These are phyloP conservation scores for Amanita thiersii DNA, from an alignment of 768 basidiomycete species.

Conservation along the genomic window DNA sequence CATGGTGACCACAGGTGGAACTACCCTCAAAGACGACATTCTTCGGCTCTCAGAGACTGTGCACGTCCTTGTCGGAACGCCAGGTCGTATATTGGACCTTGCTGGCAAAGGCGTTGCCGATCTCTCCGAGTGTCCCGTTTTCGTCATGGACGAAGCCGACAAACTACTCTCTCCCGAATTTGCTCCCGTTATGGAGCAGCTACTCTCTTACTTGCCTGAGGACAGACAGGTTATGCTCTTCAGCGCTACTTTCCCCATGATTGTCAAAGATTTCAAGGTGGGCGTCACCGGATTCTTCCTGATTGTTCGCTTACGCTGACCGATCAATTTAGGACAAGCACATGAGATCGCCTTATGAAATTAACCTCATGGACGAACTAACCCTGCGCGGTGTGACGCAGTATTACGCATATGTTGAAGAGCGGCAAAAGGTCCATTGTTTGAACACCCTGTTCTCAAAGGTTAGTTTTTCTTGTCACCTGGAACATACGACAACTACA, in stretches of 20 bases:
- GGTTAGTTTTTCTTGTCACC: constrained; percentile 32
- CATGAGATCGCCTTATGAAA: constrained; percentile 93
- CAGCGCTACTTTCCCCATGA: constrained; percentile 97
- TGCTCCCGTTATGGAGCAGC: constrained; percentile 95
- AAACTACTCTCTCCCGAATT: constrained; percentile 97
- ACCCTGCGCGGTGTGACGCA: constrained; percentile 98
- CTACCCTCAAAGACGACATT: constrained; percentile 97
- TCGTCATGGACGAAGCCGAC: constrained; percentile 99
- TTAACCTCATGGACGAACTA: constrained; percentile 99
- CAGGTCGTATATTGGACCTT: constrained; percentile 91
- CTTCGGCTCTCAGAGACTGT: constrained; percentile 83
- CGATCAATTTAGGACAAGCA: constrained; percentile 70
- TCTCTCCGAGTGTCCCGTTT: constrained; percentile 88
- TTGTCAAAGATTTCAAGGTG: constrained; percentile 99
- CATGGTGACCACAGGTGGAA: constrained; percentile 99
- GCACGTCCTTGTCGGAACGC: constrained; percentile 95
- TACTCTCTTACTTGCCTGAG: constrained; percentile 75
- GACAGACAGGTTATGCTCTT: constrained; percentile 98
- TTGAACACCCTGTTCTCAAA: constrained; percentile 99
- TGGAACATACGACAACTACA: background rate
- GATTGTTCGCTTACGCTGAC: background rate
- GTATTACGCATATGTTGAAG: constrained; percentile 99
- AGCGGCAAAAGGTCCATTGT: constrained; percentile 99
- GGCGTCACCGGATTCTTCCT: constrained; percentile 8
- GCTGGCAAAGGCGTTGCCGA: constrained; percentile 91